These are phyloP conservation scores for Moricandia moricandioides DNA, from an alignment of 345 rosid species.

Conservation along the genomic window DNA sequence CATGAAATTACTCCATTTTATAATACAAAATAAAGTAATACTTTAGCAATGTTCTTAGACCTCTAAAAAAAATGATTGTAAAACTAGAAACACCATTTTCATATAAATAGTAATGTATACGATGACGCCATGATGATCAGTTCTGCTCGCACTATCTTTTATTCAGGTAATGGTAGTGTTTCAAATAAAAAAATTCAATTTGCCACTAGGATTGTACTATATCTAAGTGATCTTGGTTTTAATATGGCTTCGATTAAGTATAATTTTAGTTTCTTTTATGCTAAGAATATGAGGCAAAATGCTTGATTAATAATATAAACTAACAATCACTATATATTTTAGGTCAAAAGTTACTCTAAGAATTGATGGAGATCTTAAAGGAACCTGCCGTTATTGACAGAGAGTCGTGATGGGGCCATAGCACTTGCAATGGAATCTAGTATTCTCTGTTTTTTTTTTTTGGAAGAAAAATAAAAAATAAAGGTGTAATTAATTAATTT, in stretches of 20 bases:
- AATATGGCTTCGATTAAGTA: too few relatives aligned
- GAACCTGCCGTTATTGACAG: constrained; percentile 30
- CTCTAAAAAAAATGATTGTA: too few relatives aligned
- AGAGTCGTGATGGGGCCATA: constrained; percentile 10
- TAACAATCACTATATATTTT: too few relatives aligned
- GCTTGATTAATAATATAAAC: too few relatives aligned
- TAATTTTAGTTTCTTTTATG: too few relatives aligned
- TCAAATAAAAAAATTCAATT: background rate
- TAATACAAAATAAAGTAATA: too few relatives aligned
- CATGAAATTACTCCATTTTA: too few relatives aligned
- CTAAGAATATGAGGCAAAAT: too few relatives aligned
- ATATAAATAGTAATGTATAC: background rate
- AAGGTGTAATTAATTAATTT: background rate
- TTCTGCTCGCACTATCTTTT: background rate
- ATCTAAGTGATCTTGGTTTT: too few relatives aligned
- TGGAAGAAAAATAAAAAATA: background rate
- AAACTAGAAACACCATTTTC: background rate
- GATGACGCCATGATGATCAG: background rate
- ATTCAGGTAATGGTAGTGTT: background rate
- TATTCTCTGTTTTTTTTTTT: background rate
- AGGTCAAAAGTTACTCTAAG: background rate
- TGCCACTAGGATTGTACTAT: background rate
- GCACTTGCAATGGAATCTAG: constrained; percentile 23
- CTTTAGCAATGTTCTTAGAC: too few relatives aligned
- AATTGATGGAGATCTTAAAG: constrained; percentile 26